Conservation (phyloP, 768 basidiomycete genomes). For the Chalciporus piperatus region DNA sequence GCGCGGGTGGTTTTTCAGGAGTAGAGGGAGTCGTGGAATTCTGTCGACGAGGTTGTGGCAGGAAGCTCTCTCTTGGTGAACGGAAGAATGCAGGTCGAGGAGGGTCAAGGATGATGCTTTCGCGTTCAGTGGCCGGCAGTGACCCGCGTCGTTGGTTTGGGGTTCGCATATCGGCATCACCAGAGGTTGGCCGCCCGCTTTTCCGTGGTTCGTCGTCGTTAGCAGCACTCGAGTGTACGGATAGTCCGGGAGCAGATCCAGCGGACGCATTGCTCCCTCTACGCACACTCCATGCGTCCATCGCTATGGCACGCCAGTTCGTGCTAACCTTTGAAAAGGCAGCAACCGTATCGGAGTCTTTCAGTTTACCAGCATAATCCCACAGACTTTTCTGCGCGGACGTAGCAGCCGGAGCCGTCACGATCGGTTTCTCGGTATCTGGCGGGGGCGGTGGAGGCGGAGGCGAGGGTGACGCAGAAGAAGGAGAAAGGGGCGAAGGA, state of each 20-base stretch:
- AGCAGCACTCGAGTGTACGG: slow-evolving; percentile 18
- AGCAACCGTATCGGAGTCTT: slow-evolving; percentile 70
- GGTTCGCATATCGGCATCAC: neutral
- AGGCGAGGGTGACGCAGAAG: slow-evolving; percentile 28
- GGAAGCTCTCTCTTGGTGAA: slow-evolving; percentile 54
- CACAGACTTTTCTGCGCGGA: slow-evolving; percentile 47
- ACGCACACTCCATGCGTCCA: slow-evolving; percentile 29
- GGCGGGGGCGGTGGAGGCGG: slow-evolving; percentile 25
- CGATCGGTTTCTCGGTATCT: slow-evolving; percentile 13
- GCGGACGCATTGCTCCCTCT: slow-evolving; percentile 11
- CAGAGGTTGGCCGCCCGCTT: slow-evolving; percentile 14
- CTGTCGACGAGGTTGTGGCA: slow-evolving; percentile 35
- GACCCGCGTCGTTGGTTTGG: slow-evolving; percentile 37
- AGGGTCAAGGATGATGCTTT: slow-evolving; percentile 43
- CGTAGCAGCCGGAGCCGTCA: slow-evolving; percentile 13
- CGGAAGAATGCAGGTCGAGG: slow-evolving; percentile 57
- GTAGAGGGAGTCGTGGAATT: slow-evolving; percentile 30
- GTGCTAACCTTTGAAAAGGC: slow-evolving; percentile 69
- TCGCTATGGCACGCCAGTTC: slow-evolving; percentile 69
- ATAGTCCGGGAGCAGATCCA: slow-evolving; percentile 2
- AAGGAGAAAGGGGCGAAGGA: slow-evolving; percentile 40
- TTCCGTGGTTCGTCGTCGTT: slow-evolving; percentile 19
- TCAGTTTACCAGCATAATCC: slow-evolving; percentile 71
- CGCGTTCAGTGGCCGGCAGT: slow-evolving; percentile 36
- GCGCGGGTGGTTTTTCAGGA: slow-evolving; percentile 21